These are phyloP conservation scores for Pseudogymnoascus sp. DNA, from an alignment of 2,329 filamentous ascomycete genomes.

Conservation along the genomic window DNA sequence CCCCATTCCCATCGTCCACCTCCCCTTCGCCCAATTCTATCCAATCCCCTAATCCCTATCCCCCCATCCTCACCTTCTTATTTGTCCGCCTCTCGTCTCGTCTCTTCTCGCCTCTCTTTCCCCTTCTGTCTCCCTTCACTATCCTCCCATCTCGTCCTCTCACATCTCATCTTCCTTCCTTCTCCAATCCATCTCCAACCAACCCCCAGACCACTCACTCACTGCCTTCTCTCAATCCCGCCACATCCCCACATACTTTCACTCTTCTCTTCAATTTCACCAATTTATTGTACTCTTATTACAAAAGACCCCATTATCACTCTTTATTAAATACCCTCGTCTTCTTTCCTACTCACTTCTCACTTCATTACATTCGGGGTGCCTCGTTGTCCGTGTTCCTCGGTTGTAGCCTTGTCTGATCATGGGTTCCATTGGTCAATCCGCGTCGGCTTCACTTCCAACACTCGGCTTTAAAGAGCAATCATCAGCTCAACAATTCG, in stretches of 20 bases:
- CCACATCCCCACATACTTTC: neutral
- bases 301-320: neutral
- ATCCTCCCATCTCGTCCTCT: slow-evolving; percentile 4
- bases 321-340: neutral
- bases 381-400: neutral
- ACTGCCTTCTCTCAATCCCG: neutral
- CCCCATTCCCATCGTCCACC: slow-evolving; percentile 2
- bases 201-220: neutral
- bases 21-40: slow-evolving; percentile 1
- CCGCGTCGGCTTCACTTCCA: slow-evolving; percentile 2
- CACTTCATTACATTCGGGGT: neutral
- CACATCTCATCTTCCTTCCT: neutral
- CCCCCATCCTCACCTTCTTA: slow-evolving; percentile 5
- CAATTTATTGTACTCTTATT: slow-evolving; percentile 5
- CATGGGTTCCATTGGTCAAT: slow-evolving; percentile 8
- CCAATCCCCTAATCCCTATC: slow-evolving; percentile 8
- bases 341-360: neutral
- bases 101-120: slow-evolving; percentile 6
- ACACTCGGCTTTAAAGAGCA: neutral
- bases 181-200: neutral
- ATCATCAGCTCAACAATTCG: neutral
- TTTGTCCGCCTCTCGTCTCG: slow-evolving; percentile 9
- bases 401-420: slow-evolving; percentile 4
- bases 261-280: neutral
- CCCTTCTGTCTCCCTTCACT: slow-evolving; percentile 8